Conservation (phyloP, 2,329 filamentous ascomycete genomes). For the Stachybotrys elegans region DNA sequence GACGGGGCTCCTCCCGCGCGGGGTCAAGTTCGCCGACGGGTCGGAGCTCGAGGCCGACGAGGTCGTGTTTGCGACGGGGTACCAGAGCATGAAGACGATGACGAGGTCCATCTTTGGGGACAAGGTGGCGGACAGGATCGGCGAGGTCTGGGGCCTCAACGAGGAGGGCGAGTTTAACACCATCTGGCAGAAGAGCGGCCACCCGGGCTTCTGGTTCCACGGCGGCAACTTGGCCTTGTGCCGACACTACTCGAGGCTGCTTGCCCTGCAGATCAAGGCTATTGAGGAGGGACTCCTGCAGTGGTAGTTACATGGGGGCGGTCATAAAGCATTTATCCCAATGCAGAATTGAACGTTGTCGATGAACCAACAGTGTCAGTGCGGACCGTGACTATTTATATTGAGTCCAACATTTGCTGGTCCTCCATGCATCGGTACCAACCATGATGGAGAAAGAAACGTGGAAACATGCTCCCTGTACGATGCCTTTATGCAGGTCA, state of each 20-base stretch:
- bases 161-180: constrained; percentile 49
- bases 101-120: constrained; percentile 59
- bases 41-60: constrained; percentile 54
- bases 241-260: constrained; percentile 51
- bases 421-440: too few relatives aligned
- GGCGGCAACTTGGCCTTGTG: constrained; percentile 61
- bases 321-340: too few relatives aligned
- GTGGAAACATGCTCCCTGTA: too few relatives aligned
- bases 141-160: constrained; percentile 60
- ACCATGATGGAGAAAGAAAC: too few relatives aligned
- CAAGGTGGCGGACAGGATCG: constrained; percentile 50
- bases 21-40: constrained; percentile 48
- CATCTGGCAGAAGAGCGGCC: constrained; percentile 56
- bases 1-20: constrained; percentile 38
- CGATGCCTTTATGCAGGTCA: too few relatives aligned
- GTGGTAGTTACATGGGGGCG: too few relatives aligned
- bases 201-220: constrained; percentile 62
- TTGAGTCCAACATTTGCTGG: too few relatives aligned
- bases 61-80: constrained; percentile 60
- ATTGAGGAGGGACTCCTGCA: constrained; percentile 31
- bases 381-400: too few relatives aligned
- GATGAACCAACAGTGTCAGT: too few relatives aligned
- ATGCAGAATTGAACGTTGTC: too few relatives aligned
- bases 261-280: constrained; percentile 49
- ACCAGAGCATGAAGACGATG: constrained; percentile 63